phyloP scores from a whole-genome alignment of 2,329 filamentous ascomycete species.

The Fusarium agapanthi region DNA sequence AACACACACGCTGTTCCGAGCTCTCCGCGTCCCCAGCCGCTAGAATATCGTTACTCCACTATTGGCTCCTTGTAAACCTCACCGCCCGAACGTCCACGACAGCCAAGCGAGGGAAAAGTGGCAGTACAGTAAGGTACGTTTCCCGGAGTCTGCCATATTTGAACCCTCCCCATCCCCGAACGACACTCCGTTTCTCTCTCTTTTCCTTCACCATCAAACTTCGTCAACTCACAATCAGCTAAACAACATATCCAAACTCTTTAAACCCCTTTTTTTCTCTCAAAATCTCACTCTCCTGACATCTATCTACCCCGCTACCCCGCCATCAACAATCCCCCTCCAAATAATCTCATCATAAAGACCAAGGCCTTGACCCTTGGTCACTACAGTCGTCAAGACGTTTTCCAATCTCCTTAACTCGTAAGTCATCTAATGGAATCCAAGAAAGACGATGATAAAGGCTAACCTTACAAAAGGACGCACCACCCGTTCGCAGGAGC shows the following conservation, averaged over 20 bases:
- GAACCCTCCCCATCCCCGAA: slow-evolving; percentile 31
- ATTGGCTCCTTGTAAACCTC: slow-evolving; percentile 34
- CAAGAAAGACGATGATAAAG: slow-evolving; percentile 4
- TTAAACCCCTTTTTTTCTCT: not conserved
- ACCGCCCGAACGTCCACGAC: slow-evolving; percentile 31
- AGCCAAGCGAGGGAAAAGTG: slow-evolving; percentile 6
- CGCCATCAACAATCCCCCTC: slow-evolving; percentile 35
- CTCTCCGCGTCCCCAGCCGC: slow-evolving; percentile 31
- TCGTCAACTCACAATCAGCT: slow-evolving; percentile 12
- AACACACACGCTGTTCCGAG: slow-evolving; percentile 17
- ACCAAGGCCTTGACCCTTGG: slow-evolving; percentile 64
- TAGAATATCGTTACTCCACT: slow-evolving; percentile 41
- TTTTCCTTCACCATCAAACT: slow-evolving; percentile 27
- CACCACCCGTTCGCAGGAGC: slow-evolving; percentile 97
- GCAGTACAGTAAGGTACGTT: slow-evolving; percentile 17
- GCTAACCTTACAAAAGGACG: slow-evolving; percentile 64
- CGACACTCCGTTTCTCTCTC: slow-evolving; percentile 4
- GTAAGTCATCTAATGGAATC: slow-evolving; percentile 63
- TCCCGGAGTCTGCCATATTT: slow-evolving; percentile 27
- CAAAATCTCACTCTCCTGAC: slow-evolving; percentile 12
- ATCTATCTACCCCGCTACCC: slow-evolving; percentile 38
- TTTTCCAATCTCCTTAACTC: slow-evolving; percentile 99
- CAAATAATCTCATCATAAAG: slow-evolving; percentile 43
- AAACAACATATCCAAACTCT: slow-evolving; percentile 3
- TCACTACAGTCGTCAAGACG: slow-evolving; percentile 82